A percentile compares a stretch with the other conserved stretches of the same genome.
These are phyloP conservation scores for Candida fluviatilis DNA, from an alignment of 805 yeast genomes.

Conservation along the genomic window DNA sequence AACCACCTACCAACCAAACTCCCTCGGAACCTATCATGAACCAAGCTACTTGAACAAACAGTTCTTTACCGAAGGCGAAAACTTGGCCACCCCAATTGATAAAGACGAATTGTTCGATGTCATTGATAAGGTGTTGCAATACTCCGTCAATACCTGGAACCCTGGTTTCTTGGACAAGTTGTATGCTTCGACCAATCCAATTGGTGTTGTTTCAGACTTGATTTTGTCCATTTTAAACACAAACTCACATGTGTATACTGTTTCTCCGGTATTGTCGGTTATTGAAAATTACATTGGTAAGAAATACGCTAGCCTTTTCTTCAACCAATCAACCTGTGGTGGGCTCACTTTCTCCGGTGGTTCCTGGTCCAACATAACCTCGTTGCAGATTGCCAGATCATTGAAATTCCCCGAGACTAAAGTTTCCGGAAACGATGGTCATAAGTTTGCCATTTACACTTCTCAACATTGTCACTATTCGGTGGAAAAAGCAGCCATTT, in stretches of 20 bases:
- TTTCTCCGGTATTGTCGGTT: constrained; percentile 73
- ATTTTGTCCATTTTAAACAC: constrained; percentile 69
- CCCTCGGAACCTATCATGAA: constrained; percentile 48
- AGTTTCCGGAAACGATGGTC: constrained; percentile 45
- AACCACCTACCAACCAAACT: constrained; percentile 27
- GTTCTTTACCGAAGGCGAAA: constrained; percentile 27
- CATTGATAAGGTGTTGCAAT: constrained; percentile 54
- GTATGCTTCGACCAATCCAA: constrained; percentile 82
- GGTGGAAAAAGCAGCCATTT: constrained; percentile 75
- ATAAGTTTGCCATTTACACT: constrained; percentile 66
- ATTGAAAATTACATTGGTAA: constrained; percentile 67
- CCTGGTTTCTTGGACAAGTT: constrained; percentile 81
- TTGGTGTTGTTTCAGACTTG: constrained; percentile 73
- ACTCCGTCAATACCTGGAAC: constrained; percentile 83
- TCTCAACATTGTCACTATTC: constrained; percentile 75
- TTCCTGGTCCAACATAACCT: constrained; percentile 79
- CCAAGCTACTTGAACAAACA: constrained; percentile 44
- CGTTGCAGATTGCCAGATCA: constrained; percentile 71
- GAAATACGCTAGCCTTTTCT: constrained; percentile 66
- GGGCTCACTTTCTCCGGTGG: constrained; percentile 88
- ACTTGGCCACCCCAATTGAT: constrained; percentile 19
- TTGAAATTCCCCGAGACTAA: constrained; percentile 67
- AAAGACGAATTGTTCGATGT: constrained; percentile 42
- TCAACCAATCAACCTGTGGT: constrained; percentile 49
- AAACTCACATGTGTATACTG: constrained; percentile 81